Conservation (phyloP, 2,329 filamentous ascomycete genomes). For the Helicocarpus griseus region DNA sequence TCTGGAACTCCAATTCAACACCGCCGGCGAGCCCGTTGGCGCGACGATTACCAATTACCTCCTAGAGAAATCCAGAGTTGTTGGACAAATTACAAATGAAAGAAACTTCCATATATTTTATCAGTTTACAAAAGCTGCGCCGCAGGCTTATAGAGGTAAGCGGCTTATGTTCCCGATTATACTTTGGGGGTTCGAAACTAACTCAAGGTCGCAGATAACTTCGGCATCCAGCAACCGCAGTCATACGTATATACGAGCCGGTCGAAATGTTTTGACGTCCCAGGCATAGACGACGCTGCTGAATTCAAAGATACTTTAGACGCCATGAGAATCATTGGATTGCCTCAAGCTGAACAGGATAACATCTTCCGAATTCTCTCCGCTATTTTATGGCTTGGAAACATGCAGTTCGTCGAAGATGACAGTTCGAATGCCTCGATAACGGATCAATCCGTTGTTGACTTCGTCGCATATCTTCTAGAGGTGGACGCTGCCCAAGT, state of each 20-base stretch:
- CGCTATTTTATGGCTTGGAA: slow-evolving; percentile 86
- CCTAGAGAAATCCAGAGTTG: slow-evolving; percentile 88
- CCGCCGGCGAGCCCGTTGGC: slow-evolving; percentile 80
- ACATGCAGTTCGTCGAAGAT: slow-evolving; percentile 83
- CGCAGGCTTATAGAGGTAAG: slow-evolving; percentile 64
- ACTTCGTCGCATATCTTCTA: slow-evolving; percentile 87
- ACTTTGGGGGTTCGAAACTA: background rate
- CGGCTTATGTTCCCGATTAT: background rate
- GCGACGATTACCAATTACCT: slow-evolving; percentile 98
- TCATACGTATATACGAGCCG: slow-evolving; percentile 89
- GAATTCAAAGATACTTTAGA: slow-evolving; percentile 86
- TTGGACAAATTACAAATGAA: slow-evolving; percentile 90
- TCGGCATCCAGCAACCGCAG: slow-evolving; percentile 82
- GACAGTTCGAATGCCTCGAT: slow-evolving; percentile 82
- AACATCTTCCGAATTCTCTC: slow-evolving; percentile 94
- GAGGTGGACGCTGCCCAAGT: slow-evolving; percentile 75
- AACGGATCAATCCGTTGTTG: slow-evolving; percentile 78
- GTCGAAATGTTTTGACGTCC: slow-evolving; percentile 90
- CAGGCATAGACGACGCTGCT: slow-evolving; percentile 81
- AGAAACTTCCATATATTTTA: slow-evolving; percentile 99
- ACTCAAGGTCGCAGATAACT: slow-evolving; percentile 49
- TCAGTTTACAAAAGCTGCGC: slow-evolving; percentile 92
- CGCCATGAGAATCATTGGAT: slow-evolving; percentile 89
- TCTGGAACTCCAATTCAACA: slow-evolving; percentile 91
- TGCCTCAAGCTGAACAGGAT: slow-evolving; percentile 82